Evolutionary conservation across 2,329 filamentous ascomycete species (phyloP).

Genomic region (Phaeosphaeriaceae sp.): DNA sequence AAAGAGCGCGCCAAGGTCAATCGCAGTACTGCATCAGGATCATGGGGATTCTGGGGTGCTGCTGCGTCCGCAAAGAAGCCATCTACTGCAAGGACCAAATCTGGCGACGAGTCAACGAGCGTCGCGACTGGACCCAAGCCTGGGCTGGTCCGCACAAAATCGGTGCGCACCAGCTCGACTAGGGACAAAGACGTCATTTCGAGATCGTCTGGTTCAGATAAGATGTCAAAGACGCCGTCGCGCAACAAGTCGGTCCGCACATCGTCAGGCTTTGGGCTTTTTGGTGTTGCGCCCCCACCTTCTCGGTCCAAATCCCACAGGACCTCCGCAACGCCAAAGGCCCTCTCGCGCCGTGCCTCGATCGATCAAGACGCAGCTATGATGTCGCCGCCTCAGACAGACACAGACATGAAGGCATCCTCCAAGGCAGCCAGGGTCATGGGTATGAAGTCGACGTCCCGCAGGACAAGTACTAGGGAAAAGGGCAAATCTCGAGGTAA

Average conservation of each 20-base stretch:
- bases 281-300: constrained; percentile 61
- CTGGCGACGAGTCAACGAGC: constrained; percentile 38
- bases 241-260: constrained; percentile 61
- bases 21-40: constrained; percentile 69
- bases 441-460: constrained; percentile 59
- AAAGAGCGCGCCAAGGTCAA: constrained; percentile 81
- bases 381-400: constrained; percentile 75
- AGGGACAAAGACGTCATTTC: constrained; percentile 69
- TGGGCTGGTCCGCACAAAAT: constrained; percentile 62
- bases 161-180: constrained; percentile 53
- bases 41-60: constrained; percentile 79
- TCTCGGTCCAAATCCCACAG: constrained; percentile 74
- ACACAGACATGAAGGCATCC: constrained; percentile 64
- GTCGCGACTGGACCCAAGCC: constrained; percentile 45
- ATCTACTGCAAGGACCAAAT: constrained; percentile 45
- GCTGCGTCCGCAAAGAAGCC: constrained; percentile 48
- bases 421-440: constrained; percentile 82
- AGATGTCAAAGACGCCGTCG: constrained; percentile 60
- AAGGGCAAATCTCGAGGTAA: constrained; percentile 60
- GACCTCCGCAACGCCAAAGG: constrained; percentile 63
- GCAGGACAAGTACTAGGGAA: constrained; percentile 51
- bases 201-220: constrained; percentile 77
- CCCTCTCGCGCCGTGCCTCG: constrained; percentile 72
- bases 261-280: constrained; percentile 69
- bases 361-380: constrained; percentile 71